Percentiles rank a stretch among this genome's conserved stretches.
phyloP scores from a whole-genome alignment of 1,284 basidiomycete species.

The Malassezia yamatoensis region DNA sequence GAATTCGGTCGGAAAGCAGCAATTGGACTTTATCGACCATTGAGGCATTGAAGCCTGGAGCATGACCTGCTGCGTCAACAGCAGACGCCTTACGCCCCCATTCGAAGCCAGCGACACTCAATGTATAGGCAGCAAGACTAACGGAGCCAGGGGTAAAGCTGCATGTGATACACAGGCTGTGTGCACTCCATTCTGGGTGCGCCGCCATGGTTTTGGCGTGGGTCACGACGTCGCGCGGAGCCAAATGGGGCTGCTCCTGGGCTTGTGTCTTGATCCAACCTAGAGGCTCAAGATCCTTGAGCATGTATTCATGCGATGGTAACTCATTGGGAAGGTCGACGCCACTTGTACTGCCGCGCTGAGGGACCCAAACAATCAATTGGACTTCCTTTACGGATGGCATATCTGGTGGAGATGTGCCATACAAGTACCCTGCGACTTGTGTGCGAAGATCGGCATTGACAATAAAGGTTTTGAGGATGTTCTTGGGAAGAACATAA shows the following conservation, averaged over 20 bases:
- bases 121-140: constrained; percentile 79
- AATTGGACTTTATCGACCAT: constrained; percentile 97
- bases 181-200: constrained; percentile 87
- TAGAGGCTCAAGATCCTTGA: constrained; percentile 86
- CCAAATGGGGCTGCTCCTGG: constrained; percentile 54
- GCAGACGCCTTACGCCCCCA: constrained; percentile 84
- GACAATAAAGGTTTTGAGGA: constrained; percentile 85
- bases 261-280: constrained; percentile 97
- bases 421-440: constrained; percentile 88
- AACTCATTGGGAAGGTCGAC: constrained; percentile 76
- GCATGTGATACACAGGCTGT: constrained; percentile 81
- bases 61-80: constrained; percentile 54
- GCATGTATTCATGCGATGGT: constrained; percentile 82
- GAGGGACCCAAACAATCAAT: constrained; percentile 88
- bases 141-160: constrained; percentile 98
- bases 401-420: constrained; percentile 84
- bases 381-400: constrained; percentile 98
- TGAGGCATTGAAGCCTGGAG: constrained; percentile 73
- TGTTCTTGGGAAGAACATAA: constrained; percentile 94
- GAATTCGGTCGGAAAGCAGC: constrained; percentile 68
- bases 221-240: constrained; percentile 84
- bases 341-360: constrained; percentile 85
- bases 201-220: constrained; percentile 94
- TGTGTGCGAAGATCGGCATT: constrained; percentile 90
- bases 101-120: constrained; percentile 86